Base-by-base conservation (phyloP, 202 grass and related monocot species). In the Schoenoplectus tabernaemontani region DNA sequence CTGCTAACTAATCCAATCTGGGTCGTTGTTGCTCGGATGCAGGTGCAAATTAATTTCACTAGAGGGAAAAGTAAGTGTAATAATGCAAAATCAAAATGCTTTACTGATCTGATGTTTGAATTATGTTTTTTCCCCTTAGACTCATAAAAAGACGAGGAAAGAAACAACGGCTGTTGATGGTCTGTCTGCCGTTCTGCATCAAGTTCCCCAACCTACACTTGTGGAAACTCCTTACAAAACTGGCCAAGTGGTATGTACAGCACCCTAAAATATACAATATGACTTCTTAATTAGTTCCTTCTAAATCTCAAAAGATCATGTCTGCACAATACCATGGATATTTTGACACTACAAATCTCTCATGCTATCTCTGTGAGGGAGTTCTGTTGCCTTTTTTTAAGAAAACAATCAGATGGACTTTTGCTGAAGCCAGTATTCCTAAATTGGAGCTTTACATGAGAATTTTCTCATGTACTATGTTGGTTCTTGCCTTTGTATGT, bases 1-100 rank as follows among this genome's bases (percentile, higher is more conserved):
- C 73, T 98, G 66, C 64, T 98, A 79, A 98, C 95, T 64, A 98
- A 98, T 81, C 95, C 91, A 47, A 95, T 98, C 61, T 98, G 95
- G 91, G 89, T 98, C 28, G 65, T 80, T 82, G 95, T 98, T 66
- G 91, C 91, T 81, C 82, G 95, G 28, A 90, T 98, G 95, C 89
- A 95, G 82, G 95, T 98, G 87, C 76, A 79, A 48, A 60, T 73
- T 10, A 38, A 34, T 66, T 73, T 28, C 1, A 32, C 8, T 48
- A 16, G 9, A 15, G 24, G 13, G 42, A 4, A 66, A 68, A 23
- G 19, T 68, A 68, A 74, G 8, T 46, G 3, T 24, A 70, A 46
- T 70, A 70, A n/a, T 51, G 34, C 28, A 3, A 71, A 74, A 33
- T 73, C 26, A 34, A 51, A 33, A 9, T 74, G 46, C 28, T 74